Conservation (phyloP, 108 stramenopile species). For the Conticribra guillardii region DNA sequence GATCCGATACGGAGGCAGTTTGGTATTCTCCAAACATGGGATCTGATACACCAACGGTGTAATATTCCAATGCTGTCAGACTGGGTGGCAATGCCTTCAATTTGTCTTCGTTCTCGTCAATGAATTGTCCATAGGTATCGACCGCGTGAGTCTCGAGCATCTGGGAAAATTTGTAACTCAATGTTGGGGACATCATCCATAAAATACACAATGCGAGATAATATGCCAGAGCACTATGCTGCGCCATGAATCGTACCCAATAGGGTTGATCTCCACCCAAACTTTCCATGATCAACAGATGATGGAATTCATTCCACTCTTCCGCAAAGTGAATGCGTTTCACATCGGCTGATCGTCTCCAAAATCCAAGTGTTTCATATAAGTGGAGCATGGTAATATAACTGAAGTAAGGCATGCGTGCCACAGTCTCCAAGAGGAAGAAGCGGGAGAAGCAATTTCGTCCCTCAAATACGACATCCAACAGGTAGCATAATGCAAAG, state of each 20-base stretch:
- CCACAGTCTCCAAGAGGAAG: constrained; percentile 87
- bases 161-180: constrained; percentile 80
- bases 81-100: constrained; percentile 68
- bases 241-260: constrained; percentile 80
- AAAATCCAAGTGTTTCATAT: constrained; percentile 91
- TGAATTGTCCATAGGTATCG: constrained; percentile 78
- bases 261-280: constrained; percentile 83
- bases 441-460: constrained; percentile 68
- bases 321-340: constrained; percentile 92
- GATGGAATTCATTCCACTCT: constrained; percentile 85
- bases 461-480: constrained; percentile 69
- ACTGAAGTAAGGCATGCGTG: constrained; percentile 92
- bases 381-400: constrained; percentile 92
- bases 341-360: constrained; percentile 72
- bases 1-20: constrained; percentile 30
- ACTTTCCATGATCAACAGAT: constrained; percentile 90
- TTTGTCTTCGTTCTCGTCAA: constrained; percentile 65
- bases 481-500: constrained; percentile 52
- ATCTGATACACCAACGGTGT: constrained; percentile 59
- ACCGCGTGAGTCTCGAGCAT: constrained; percentile 83
- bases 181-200: constrained; percentile 57
- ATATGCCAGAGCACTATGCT: constrained; percentile 87
- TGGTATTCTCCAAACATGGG: constrained; percentile 71
- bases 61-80: constrained; percentile 66
- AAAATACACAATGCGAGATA: constrained; percentile 68